A percentile compares a stretch with the other conserved stretches of the same genome.
Evolutionary conservation across 116 monocot genomes (phyloP).

Genomic region (Papilionanthe hybrid): DNA sequence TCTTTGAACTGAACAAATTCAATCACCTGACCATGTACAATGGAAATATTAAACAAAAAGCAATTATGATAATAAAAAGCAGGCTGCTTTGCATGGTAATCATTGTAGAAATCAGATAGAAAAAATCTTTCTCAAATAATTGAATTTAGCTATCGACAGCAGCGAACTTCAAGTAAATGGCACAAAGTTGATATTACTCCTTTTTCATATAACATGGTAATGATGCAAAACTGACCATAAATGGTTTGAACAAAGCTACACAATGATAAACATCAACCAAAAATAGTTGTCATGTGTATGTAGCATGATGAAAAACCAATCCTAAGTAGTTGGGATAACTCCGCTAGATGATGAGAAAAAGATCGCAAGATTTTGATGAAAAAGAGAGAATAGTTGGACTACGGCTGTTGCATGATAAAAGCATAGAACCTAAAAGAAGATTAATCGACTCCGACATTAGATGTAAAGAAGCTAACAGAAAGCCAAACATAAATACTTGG

Average conservation of each 20-base stretch:
- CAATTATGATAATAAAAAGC: neutral
- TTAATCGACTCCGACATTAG: neutral
- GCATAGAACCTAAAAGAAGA: neutral
- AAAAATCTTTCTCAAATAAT: neutral
- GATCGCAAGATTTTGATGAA: too few relatives aligned
- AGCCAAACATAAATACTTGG: neutral
- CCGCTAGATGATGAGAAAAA: too few relatives aligned
- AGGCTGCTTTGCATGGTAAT: neutral
- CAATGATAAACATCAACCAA: neutral
- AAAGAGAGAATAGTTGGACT: neutral
- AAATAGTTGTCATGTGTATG: neutral
- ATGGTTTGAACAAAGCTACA: neutral
- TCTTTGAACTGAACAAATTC: conserved; percentile 96
- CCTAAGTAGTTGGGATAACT: neutral
- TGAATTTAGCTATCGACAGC: neutral
- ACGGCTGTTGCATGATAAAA: neutral
- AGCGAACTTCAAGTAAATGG: neutral
- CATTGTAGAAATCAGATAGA: neutral
- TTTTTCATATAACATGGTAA: neutral
- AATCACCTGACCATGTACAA: conserved; percentile 50
- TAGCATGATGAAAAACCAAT: neutral
- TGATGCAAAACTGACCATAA: neutral
- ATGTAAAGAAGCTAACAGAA: neutral
- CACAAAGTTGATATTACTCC: neutral
- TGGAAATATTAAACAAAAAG: neutral